A percentile compares a stretch with the other conserved stretches of the same genome.
These are phyloP conservation scores for Nidularia sp. DNA, from an alignment of 768 basidiomycete species.

Conservation along the genomic window DNA sequence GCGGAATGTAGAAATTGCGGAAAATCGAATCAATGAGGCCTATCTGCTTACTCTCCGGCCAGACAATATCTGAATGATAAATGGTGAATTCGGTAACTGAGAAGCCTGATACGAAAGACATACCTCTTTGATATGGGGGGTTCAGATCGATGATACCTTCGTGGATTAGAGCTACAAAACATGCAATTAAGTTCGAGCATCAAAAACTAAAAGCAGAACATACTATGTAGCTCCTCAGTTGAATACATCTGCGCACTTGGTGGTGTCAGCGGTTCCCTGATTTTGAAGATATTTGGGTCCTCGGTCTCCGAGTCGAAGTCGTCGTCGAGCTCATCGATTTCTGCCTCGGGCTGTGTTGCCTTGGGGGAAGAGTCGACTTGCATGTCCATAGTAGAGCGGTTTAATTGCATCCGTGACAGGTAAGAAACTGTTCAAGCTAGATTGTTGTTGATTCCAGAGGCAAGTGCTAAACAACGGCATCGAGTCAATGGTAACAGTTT, in stretches of 20 bases:
- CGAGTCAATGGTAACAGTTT: too few relatives aligned
- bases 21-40: conserved; percentile 75
- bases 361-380: too few relatives aligned
- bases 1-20: conserved; percentile 75
- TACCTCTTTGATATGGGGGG: conserved; percentile 72
- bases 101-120: conserved; percentile 3
- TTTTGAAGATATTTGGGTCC: conserved; percentile 35
- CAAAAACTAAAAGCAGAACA: conserved; percentile 9
- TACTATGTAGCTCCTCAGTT: conserved; percentile 44
- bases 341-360: conserved; percentile 8
- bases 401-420: background rate
- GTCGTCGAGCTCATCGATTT: conserved; percentile 45
- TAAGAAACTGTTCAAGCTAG: background rate
- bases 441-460: too few relatives aligned
- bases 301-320: conserved; percentile 36
- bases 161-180: conserved; percentile 52
- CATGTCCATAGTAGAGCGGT: background rate
- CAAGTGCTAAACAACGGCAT: too few relatives aligned
- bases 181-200: background rate
- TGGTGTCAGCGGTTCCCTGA: conserved; percentile 34
- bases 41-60: conserved; percentile 67
- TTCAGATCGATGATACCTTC: conserved; percentile 67
- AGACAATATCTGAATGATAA: conserved; percentile 61
- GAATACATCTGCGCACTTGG: conserved; percentile 36
- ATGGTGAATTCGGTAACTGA: background rate